Evolutionary conservation across 2,329 filamentous ascomycete genomes (phyloP), one percentile per base, ranked within the genome.

Genomic region (Didymella lethalis): DNA sequence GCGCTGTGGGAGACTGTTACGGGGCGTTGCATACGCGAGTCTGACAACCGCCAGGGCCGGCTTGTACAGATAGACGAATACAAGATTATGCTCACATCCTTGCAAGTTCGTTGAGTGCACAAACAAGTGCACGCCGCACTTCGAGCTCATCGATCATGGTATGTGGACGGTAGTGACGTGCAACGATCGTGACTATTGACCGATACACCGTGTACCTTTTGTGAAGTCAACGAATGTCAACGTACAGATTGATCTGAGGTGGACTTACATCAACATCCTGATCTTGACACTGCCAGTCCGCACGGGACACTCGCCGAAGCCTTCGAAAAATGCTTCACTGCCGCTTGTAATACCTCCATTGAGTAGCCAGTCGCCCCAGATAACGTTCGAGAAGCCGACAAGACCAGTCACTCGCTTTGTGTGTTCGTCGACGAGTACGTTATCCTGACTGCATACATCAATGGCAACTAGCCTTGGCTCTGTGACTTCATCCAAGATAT

Each of bases 291-390:
- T 65, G 11, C 65, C 69, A 3, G 66, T 71, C 11, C 65, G 63
- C 44, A 66, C 66, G n/a, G 77, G 75, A 47, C 73, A 67, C 50
- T 75, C 69, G 23, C 79, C 79, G 63, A 76, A 79, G 0, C 80
- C 80, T 48, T 80, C 75, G 48, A 76, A 76, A 61, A 82, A 81
- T 1, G 76, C 74, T 14, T 74, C 72, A 29, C 71, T 78, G 6
- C 77, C 76, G 44, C 73, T 59, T 25, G 64, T 64, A 55, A 78
- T 66, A 3, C 83, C 79, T 54, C 83, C 82, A 7, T 79, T 81
- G 79, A 87, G 81, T 59, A 83, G 76, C 10, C 82, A 74, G 69
- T 87, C 85, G 1, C 85, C 85, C 84, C 84, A 87, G 3, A 86
- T 67, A 14, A 82, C 81, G 51, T 79, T 81, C 8, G 83, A 81